phyloP scores from a whole-genome alignment of 441 rosid genomes.

The Viola pubescens region DNA sequence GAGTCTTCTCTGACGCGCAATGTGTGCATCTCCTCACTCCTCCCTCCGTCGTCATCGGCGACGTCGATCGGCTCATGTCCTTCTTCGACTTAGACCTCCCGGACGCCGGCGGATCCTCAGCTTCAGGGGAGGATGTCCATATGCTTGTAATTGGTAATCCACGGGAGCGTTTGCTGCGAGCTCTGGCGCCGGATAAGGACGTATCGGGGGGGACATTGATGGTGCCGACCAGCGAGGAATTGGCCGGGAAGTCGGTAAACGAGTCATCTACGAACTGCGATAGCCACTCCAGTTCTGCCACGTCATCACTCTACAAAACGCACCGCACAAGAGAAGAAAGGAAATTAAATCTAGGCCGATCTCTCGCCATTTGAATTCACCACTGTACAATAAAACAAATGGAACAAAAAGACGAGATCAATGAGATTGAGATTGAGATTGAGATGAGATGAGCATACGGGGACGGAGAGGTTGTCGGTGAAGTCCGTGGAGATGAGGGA shows the following conservation, averaged over 20 bases:
- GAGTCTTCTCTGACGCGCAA: conserved; percentile 89
- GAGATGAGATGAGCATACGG: conserved; percentile 26
- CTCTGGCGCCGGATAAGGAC: conserved; percentile 24
- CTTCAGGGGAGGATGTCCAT: conserved; percentile 23
- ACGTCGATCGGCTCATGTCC: conserved; percentile 19
- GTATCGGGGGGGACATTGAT: conserved; percentile 27
- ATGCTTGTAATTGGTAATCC: conserved; percentile 19
- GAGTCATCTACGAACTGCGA: conserved; percentile 90
- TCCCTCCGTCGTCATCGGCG: conserved; percentile 28
- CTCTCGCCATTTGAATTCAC: too few species aligned
- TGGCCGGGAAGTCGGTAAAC: conserved; percentile 47
- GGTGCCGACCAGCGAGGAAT: conserved; percentile 30
- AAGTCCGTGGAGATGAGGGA: conserved; percentile 32
- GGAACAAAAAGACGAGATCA: neutral
- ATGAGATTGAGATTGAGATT: neutral
- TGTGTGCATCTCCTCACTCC: conserved; percentile 53
- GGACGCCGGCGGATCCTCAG: conserved; percentile 37
- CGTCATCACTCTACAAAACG: conserved; percentile 55
- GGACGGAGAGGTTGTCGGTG: conserved; percentile 50
- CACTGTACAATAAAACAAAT: neutral
- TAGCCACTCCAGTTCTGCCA: conserved; percentile 96
- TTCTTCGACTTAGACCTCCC: conserved; percentile 20
- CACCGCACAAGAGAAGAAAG: neutral
- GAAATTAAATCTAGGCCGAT: too few species aligned
- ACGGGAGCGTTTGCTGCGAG: conserved; percentile 49